Percentiles rank a stretch among this genome's conserved stretches.
These are phyloP conservation scores for Leptographium flavum DNA, from an alignment of 2,329 filamentous ascomycete species.

Conservation along the genomic window DNA sequence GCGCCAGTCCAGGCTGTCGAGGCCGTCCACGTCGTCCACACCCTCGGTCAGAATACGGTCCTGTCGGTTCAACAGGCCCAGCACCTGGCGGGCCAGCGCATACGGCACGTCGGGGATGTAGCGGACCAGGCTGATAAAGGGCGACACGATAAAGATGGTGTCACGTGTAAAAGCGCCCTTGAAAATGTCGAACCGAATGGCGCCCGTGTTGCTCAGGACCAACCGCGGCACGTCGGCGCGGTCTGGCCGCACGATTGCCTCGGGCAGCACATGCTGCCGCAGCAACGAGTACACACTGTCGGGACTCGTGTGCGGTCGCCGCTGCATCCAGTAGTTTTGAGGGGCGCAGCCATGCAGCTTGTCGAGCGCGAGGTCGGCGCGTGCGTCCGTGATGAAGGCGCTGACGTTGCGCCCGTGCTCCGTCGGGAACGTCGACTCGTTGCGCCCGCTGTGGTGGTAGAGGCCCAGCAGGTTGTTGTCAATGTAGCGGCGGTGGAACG, in stretches of 20 bases:
- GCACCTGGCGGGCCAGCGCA: constrained; percentile 53
- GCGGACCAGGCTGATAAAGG: constrained; percentile 67
- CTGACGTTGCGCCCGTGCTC: constrained; percentile 59
- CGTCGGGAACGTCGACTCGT: constrained; percentile 61
- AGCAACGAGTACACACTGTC: constrained; percentile 75
- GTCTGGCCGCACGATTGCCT: constrained; percentile 43
- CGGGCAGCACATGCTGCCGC: constrained; percentile 58
- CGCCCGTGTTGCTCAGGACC: constrained; percentile 76
- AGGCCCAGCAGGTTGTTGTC: constrained; percentile 86
- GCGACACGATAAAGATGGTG: constrained; percentile 71
- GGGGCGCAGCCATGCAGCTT: constrained; percentile 72
- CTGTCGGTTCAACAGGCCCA: constrained; percentile 41
- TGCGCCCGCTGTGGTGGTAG: constrained; percentile 63
- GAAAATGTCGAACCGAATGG: constrained; percentile 91
- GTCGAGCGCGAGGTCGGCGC: constrained; percentile 59
- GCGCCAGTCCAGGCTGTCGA: constrained; percentile 22
- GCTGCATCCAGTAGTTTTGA: constrained; percentile 65
- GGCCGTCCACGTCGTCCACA: neutral
- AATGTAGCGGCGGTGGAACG: constrained; percentile 71
- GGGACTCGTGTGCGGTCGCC: constrained; percentile 57
- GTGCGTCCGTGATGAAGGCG: constrained; percentile 51
- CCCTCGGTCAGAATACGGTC: constrained; percentile 30
- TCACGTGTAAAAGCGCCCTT: constrained; percentile 82
- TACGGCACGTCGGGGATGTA: constrained; percentile 75
- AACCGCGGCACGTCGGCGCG: constrained; percentile 39